Conservation (phyloP, 768 basidiomycete species). For the Lactarius hatsudake region DNA sequence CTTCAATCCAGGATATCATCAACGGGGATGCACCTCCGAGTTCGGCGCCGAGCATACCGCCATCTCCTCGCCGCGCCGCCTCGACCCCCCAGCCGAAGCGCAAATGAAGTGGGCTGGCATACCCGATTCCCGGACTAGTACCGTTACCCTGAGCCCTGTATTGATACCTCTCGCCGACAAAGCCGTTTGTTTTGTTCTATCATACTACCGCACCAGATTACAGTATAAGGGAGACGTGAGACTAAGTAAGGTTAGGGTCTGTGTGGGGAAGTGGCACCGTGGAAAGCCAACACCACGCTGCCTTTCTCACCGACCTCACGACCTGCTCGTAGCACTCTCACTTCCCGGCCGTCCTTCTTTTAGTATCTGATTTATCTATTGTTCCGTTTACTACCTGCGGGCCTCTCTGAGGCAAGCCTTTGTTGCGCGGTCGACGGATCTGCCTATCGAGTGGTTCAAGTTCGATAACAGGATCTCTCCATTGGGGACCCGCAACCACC, state of each 20-base stretch:
- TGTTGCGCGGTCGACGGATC: not conserved
- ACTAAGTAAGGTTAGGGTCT: not conserved
- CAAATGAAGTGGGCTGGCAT: constrained; percentile 4
- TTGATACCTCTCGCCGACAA: not conserved
- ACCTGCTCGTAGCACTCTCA: not conserved
- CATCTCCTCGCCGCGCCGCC: constrained; percentile 45
- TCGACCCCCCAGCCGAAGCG: constrained; percentile 13
- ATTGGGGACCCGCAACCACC: not conserved
- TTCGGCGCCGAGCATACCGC: constrained; percentile 47
- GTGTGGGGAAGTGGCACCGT: not conserved
- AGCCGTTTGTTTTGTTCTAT: not conserved
- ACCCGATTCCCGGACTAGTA: not conserved
- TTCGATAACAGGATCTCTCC: not conserved
- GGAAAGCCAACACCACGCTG: not conserved
- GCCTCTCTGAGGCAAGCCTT: not conserved
- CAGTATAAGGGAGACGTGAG: not conserved
- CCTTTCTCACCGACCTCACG: not conserved
- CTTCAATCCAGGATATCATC: constrained; percentile 90
- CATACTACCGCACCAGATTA: not conserved
- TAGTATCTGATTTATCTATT: not conserved
- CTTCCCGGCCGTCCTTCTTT: not conserved
- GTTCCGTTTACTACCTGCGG: no score
- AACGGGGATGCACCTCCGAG: constrained; percentile 53
- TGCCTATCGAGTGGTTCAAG: not conserved
- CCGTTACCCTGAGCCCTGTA: not conserved